These are phyloP conservation scores for Marasmius tenuissimus DNA, from an alignment of 1,284 basidiomycete genomes.

Conservation along the genomic window DNA sequence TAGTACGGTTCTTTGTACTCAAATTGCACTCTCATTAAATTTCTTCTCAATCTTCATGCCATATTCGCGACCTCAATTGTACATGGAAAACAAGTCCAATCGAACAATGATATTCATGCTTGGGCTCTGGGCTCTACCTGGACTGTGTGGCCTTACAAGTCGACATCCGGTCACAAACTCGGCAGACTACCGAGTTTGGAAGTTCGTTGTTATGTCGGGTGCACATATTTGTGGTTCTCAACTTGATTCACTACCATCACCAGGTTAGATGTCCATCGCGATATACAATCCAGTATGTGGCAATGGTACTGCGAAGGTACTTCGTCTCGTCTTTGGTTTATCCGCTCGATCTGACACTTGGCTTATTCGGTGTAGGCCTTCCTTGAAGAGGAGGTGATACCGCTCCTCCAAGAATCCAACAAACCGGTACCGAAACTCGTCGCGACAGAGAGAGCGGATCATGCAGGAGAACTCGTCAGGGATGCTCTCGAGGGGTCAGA, in stretches of 20 bases:
- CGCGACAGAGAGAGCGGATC: conserved; percentile 50
- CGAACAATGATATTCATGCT: too few relatives aligned
- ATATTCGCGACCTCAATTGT: too few relatives aligned
- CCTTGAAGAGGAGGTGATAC: conserved; percentile 61
- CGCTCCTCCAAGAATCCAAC: conserved; percentile 51
- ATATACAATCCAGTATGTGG: conserved; percentile 49
- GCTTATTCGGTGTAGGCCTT: conserved; percentile 31
- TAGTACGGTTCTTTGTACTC: neutral
- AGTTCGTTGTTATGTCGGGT: too few relatives aligned
- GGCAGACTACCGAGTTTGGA: too few relatives aligned
- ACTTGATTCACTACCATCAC: too few relatives aligned
- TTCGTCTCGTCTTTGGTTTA: neutral
- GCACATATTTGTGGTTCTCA: too few relatives aligned
- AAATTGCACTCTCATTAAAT: neutral
- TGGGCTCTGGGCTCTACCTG: too few relatives aligned
- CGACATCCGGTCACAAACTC: too few relatives aligned
- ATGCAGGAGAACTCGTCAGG: conserved; percentile 59
- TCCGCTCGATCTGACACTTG: neutral
- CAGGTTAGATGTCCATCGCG: conserved; percentile 32
- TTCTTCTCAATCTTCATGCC: too few relatives aligned
- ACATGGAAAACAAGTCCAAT: too few relatives aligned
- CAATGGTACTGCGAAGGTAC: conserved; percentile 24
- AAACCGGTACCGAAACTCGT: conserved; percentile 40
- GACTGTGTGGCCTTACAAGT: too few relatives aligned
- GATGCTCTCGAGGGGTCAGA: conserved; percentile 34